Evolutionary conservation across 495 filamentous ascomycete genomes (phyloP).

Genomic region (Hypoxylon fragiforme): DNA sequence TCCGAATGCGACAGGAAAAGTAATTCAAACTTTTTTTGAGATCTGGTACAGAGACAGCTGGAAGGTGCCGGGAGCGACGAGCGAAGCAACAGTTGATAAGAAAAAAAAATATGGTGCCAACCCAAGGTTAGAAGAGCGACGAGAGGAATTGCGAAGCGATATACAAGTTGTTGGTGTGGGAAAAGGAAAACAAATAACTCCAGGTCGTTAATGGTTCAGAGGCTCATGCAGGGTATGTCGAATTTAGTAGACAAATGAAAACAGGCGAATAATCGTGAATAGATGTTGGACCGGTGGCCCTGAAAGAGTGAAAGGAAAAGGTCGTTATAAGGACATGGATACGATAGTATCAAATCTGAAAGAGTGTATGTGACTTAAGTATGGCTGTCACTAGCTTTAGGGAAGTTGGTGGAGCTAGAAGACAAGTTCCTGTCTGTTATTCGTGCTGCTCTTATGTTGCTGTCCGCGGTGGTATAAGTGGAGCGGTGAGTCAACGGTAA

Average conservation of each 20-base stretch:
- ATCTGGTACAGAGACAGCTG: conserved; percentile 49
- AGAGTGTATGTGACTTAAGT: conserved; percentile 46
- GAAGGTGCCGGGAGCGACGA: conserved; percentile 39
- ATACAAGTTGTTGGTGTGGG: conserved; percentile 49
- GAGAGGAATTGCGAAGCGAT: conserved; percentile 42
- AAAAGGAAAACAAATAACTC: conserved; percentile 56
- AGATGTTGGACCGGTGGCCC: conserved; percentile 52
- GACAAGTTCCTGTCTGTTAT: conserved; percentile 8
- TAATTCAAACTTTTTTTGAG: conserved; percentile 43
- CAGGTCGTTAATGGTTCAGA: conserved; percentile 62
- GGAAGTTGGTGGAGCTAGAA: conserved; percentile 23
- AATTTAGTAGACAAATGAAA: conserved; percentile 61
- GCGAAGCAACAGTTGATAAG: conserved; percentile 30
- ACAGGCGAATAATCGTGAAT: conserved; percentile 52
- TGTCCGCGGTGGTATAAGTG: conserved; percentile 13
- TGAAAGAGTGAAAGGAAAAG: conserved; percentile 58
- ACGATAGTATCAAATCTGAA: conserved; percentile 47
- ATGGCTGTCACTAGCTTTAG: conserved; percentile 39
- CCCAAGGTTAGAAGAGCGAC: conserved; percentile 39
- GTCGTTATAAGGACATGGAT: conserved; percentile 72
- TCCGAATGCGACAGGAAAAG: conserved; percentile 29
- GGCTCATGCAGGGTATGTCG: conserved; percentile 66
- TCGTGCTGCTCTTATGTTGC: conserved; percentile 32
- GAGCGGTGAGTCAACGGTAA: conserved; percentile 30
- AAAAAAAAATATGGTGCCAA: conserved; percentile 21